Base-by-base conservation (phyloP, 2,329 filamentous ascomycete species). In the Aspergillus viridinutans region DNA sequence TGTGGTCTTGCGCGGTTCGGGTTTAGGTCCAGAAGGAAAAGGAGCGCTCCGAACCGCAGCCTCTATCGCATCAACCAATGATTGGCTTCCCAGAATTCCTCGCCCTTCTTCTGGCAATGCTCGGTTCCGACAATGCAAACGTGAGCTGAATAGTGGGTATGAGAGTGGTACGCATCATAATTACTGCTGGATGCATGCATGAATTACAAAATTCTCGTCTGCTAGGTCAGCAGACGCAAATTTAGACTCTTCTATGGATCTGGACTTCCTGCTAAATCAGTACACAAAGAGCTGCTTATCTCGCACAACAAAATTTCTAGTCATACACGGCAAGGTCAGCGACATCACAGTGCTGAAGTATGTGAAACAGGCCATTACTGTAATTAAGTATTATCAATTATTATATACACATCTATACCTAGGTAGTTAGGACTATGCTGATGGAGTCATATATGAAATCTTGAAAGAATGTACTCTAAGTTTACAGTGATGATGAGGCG, bases 31-130 rank as follows among this genome's bases (percentile, higher is more conserved):
- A 61, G 57, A 55, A 59, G 52, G 56, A 53, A 51, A 67, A 63
- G 63, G 59, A 64, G 61, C 68, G 67, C 68, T 65, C 69, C 69
- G 68, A 68, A 66, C 69, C 68, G 67, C 70, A 64, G 64, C 45
- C 42, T 45, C 12, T 49, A 52, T 43, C 12, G 29, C 20, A 53
- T 23, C 10, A 25, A 26, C 21, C n/a, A 20, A 43, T 23, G 43
- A 47, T 47, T 26, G 43, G 21, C 21, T 21, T 26, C 10, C 12
- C 23, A 47, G 10, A 12, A 7, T 23, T 26, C 12, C 20, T 58
- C 40, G 49, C 49, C 53, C 17, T 42, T 21, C 48, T 47, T 56
- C 60, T 55, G 63, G 42, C 32, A 50, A 59, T 54, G 54, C 53
- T 65, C 59, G 60, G 58, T 60, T 61, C 55, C 60, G 57, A 54